Percentiles rank a stretch among this genome's conserved stretches.
Conservation (phyloP, 768 basidiomycete species). For the Trametes meyenii region DNA sequence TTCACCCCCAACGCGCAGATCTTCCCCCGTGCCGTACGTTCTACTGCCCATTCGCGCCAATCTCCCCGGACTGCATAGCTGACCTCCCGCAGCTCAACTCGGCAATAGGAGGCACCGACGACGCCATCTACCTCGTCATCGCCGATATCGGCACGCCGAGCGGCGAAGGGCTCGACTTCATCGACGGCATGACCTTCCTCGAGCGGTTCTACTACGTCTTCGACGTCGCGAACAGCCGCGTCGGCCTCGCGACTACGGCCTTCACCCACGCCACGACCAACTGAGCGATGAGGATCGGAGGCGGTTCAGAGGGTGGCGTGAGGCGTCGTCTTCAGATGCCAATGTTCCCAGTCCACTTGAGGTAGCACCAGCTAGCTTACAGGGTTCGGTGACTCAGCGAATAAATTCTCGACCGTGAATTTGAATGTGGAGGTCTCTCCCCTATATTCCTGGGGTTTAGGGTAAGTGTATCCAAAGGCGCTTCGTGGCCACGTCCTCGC, state of each 20-base stretch:
- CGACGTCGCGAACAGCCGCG: conserved; percentile 40
- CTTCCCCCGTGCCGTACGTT: conserved; percentile 51
- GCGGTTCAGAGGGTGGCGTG: too few species aligned
- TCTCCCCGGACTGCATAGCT: background rate
- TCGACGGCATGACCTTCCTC: conserved; percentile 39
- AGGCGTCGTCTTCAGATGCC: too few species aligned
- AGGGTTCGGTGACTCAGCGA: too few species aligned
- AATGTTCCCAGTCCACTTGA: too few species aligned
- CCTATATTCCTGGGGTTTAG: too few species aligned
- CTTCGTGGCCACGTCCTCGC: too few species aligned
- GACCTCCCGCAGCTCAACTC: conserved; percentile 47
- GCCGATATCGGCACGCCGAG: conserved; percentile 40
- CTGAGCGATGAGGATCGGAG: conserved; percentile 4
- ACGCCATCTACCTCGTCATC: conserved; percentile 43
- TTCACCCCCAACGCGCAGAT: conserved; percentile 67
- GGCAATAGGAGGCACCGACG: conserved; percentile 52
- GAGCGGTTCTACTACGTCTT: conserved; percentile 50
- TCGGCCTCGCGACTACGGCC: conserved; percentile 45
- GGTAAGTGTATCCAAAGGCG: too few species aligned
- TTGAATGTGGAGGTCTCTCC: too few species aligned
- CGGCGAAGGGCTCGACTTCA: conserved; percentile 54
- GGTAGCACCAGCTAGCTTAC: too few species aligned
- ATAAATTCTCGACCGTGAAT: too few species aligned
- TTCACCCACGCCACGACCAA: conserved; percentile 41
- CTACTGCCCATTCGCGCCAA: background rate